phyloP scores from a whole-genome alignment of 768 basidiomycete species.

The Serendipita sp. region DNA sequence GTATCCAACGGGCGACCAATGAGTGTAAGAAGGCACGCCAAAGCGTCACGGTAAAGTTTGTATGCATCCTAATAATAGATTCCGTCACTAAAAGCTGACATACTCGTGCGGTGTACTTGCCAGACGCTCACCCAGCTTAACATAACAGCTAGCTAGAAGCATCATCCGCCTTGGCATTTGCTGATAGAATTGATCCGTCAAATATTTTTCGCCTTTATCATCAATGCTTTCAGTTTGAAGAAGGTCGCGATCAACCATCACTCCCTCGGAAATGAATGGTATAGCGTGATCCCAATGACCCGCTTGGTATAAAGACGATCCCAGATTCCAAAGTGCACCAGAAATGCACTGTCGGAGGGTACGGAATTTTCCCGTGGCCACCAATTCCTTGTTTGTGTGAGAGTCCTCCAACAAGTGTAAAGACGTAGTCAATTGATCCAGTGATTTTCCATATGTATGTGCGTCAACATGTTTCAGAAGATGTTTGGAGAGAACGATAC shows the following conservation, averaged over 20 bases:
- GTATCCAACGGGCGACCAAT: not conserved
- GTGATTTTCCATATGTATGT: not conserved
- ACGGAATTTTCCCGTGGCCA: too few species aligned
- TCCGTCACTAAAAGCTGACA: slow-evolving; percentile 5
- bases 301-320: slow-evolving; percentile 52
- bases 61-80: slow-evolving; percentile 34
- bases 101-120: slow-evolving; percentile 24
- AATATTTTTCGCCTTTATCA: slow-evolving; percentile 19
- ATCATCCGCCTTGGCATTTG: slow-evolving; percentile 64
- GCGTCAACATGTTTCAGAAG: not conserved
- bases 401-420: not conserved
- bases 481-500: not conserved
- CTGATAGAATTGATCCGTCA: slow-evolving; percentile 43
- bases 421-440: not conserved
- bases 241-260: not conserved
- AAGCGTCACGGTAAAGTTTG: slow-evolving; percentile 26
- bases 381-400: too few species aligned
- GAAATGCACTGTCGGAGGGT: slow-evolving; percentile 40
- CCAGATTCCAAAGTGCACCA: slow-evolving; percentile 53
- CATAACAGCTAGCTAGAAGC: slow-evolving; percentile 59
- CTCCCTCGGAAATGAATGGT: slow-evolving; percentile 39
- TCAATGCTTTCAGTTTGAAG: slow-evolving; percentile 13
- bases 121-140: slow-evolving; percentile 55
- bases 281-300: slow-evolving; percentile 44
- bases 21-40: not conserved